Percentiles rank a stretch among this genome's conserved stretches.
Conservation (phyloP, 306 rosid genomes). For the Quercus parvula region DNA sequence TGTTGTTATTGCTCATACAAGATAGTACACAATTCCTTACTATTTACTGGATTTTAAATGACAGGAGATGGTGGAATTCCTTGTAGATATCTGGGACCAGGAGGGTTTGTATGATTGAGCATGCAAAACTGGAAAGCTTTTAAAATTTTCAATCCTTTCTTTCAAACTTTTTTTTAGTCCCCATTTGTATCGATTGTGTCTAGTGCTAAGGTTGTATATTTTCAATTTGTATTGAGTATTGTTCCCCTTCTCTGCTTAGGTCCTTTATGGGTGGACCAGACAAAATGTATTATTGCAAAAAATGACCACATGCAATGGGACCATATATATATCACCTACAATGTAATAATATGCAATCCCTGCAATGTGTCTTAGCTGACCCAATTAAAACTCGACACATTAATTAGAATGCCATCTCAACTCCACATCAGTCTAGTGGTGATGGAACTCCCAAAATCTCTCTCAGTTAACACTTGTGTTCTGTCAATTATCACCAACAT, state of each 20-base stretch:
- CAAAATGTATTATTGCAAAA: background rate
- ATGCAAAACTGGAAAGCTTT: slow-evolving; percentile 2
- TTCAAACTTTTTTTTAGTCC: no score
- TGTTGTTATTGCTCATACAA: background rate
- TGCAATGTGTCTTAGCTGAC: no score
- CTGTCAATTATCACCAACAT: no score
- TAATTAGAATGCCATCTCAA: no score
- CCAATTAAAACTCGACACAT: no score
- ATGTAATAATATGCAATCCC: no score
- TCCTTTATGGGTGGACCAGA: background rate
- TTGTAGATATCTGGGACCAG: slow-evolving; percentile 78
- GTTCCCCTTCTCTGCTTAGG: background rate
- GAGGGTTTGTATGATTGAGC: slow-evolving; percentile 79
- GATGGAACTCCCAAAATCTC: no score
- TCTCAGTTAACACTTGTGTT: no score
- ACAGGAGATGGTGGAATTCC: slow-evolving; percentile 91
- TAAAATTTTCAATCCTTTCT: background rate
- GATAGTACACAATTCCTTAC: slow-evolving; percentile 10
- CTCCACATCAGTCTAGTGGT: no score
- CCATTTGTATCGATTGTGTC: background rate
- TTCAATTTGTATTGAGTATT: background rate
- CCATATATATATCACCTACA: no score
- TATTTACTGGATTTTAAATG: slow-evolving; percentile 13
- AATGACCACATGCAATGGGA: background rate
- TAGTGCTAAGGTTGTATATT: background rate